Evolutionary conservation across 345 rosid genomes (phyloP), one percentile per base, ranked within the genome.

Genomic region (Excoecaria cochinchinensis): DNA sequence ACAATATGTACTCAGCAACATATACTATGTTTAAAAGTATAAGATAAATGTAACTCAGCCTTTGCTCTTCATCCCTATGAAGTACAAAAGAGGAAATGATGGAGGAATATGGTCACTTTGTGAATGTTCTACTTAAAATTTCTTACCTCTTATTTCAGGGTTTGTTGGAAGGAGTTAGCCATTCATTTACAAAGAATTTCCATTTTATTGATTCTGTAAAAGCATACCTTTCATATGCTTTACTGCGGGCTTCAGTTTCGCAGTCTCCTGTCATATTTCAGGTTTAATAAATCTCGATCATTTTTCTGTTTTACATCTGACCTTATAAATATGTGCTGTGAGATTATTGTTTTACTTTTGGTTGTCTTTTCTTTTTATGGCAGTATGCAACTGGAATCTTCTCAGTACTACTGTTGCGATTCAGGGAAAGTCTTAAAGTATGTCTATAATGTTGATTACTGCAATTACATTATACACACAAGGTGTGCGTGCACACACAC

Each of bases 381-480:
- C 98, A 95, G 99, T 90, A 93, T 85, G 98, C 97, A 77, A 86
- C 97, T 85, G 97, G 98, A 82, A 90, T 95, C 78, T 95, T 93
- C 89, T 89, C 89, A 8, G 94, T 95, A 78, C 98, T 93, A 85
- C 78, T 95, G 80, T 82, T 87, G 85, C 92, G 93, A 62, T 91
- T 93, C 83, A 83, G 98, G 81, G 99, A 93, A 82, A 93, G 99
- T 87, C 97, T 95, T 57, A 93, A 95, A 85, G 99, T 95, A 89
- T 77, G 94, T 72, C 16, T 72, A 67, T 72, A 38, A 73, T 78
- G 57, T 79, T 75, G 58, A 63, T 71, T 69, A 31, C 13, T 58
- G 24, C 68, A 8, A 40, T 52, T 24, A 53, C 68, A 56, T 77
- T 58, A 56, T 63, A 31, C 31, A 31, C 31, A 31, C 31, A 31